phyloP scores from a whole-genome alignment of 2,329 filamentous ascomycete species.

The Curvularia hawaiiensis region DNA sequence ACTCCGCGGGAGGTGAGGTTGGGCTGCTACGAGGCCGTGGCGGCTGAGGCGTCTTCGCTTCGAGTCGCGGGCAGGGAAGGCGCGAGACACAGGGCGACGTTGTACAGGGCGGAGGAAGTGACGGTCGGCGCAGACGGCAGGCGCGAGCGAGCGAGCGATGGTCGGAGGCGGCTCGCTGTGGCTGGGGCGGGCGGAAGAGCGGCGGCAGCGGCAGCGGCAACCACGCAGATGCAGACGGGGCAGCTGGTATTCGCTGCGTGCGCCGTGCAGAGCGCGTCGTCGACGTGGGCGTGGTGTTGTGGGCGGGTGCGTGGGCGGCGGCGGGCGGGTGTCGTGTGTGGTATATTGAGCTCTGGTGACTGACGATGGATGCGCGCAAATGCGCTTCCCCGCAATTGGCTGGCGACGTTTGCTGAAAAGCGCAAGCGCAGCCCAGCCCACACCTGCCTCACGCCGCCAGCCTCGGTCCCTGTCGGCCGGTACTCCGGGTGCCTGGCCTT shows the following conservation, averaged over 20 bases:
- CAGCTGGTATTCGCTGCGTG: neutral
- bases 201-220: neutral
- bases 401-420: slow-evolving; percentile 27
- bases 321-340: slow-evolving; percentile 16
- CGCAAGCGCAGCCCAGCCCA: slow-evolving; percentile 3
- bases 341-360: slow-evolving; percentile 7
- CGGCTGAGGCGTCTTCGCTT: slow-evolving; percentile 18
- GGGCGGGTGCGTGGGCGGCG: no score
- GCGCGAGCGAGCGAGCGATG: slow-evolving; percentile 1
- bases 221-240: neutral
- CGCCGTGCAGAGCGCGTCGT: neutral
- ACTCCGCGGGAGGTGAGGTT: neutral
- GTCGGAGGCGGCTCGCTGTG: neutral
- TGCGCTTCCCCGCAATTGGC: slow-evolving; percentile 38
- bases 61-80: slow-evolving; percentile 22
- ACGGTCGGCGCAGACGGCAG: slow-evolving; percentile 10
- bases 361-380: slow-evolving; percentile 23
- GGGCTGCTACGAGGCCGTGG: slow-evolving; percentile 10
- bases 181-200: slow-evolving; percentile 3
- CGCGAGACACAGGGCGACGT: slow-evolving; percentile 30
- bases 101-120: slow-evolving; percentile 11
- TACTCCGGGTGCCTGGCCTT: slow-evolving; percentile 15
- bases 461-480: slow-evolving; percentile 25
- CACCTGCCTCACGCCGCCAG: neutral
- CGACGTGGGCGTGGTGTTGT: no score